phyloP scores from a whole-genome alignment of 768 basidiomycete genomes.

The Rhizopogon salebrosus region DNA sequence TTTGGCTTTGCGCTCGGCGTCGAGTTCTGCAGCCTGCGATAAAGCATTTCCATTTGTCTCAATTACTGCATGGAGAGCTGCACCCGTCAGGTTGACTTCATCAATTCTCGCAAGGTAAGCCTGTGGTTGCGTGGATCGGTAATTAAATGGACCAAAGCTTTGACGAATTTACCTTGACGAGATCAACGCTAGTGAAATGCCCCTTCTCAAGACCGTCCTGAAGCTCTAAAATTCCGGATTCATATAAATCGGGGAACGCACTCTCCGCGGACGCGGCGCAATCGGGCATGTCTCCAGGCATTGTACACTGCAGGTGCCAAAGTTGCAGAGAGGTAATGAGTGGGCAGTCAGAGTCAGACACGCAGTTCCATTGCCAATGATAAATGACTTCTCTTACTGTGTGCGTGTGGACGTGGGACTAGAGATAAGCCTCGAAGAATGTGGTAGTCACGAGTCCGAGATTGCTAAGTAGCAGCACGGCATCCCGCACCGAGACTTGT shows the following conservation, averaged over 20 bases:
- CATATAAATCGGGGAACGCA: constrained; percentile 53
- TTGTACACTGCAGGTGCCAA: constrained; percentile 1
- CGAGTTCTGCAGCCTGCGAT: constrained; percentile 23
- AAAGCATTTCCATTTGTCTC: constrained; percentile 28
- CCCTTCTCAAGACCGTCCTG: constrained; percentile 47
- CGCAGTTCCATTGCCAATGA: constrained; percentile 10
- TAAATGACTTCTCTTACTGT: constrained; percentile 18
- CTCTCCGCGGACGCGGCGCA: background rate
- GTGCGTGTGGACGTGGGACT: constrained; percentile 9
- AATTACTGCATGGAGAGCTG: constrained; percentile 30
- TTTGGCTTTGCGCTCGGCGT: constrained; percentile 17
- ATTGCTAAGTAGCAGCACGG: background rate
- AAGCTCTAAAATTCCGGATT: constrained; percentile 52
- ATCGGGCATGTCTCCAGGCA: constrained; percentile 12
- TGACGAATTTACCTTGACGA: constrained; percentile 44
- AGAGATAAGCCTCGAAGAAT: background rate
- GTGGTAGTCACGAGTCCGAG: background rate
- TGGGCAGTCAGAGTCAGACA: background rate
- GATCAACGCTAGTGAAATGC: constrained; percentile 55
- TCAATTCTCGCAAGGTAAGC: constrained; percentile 34
- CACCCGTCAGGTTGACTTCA: constrained; percentile 31
- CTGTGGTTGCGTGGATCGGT: constrained; percentile 8
- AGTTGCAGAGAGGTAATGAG: constrained; percentile 3
- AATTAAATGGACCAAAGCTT: background rate
- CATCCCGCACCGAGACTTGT: background rate